Conservation (phyloP, 805 yeast species). For the Kazachstania viticola region DNA sequence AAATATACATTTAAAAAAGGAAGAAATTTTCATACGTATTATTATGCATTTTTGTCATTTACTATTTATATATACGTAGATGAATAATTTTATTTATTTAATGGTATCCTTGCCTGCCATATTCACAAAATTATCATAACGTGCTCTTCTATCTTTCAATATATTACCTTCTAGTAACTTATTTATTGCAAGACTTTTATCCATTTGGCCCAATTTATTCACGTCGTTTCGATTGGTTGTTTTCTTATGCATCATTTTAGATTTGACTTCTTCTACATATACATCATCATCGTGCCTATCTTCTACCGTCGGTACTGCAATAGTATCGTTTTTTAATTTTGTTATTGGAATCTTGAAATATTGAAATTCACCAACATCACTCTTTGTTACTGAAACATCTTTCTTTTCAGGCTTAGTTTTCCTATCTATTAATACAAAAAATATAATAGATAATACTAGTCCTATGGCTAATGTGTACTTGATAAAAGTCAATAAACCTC, state of each 20-base stretch:
- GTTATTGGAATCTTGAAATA: constrained; percentile 20
- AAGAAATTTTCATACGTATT: background rate
- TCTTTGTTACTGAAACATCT: background rate
- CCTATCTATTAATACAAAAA: background rate
- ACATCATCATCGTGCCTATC: background rate
- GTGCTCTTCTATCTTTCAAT: too few relatives aligned
- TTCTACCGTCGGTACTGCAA: background rate
- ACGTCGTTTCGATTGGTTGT: too few relatives aligned
- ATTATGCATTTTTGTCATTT: too few relatives aligned
- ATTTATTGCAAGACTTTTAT: too few relatives aligned
- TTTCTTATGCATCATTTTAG: background rate
- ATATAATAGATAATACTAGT: background rate
- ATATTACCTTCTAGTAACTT: too few relatives aligned
- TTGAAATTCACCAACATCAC: constrained; percentile 10
- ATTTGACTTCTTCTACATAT: background rate
- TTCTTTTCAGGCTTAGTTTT: background rate
- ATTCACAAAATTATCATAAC: constrained; percentile 14
- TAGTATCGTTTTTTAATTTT: constrained; percentile 6
- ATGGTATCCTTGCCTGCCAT: too few relatives aligned
- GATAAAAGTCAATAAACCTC: background rate
- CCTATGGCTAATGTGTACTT: background rate
- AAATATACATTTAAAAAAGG: background rate
- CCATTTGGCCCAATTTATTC: too few relatives aligned
- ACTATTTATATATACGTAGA: too few relatives aligned
- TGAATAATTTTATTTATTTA: background rate